Conservation (phyloP, 2,329 filamentous ascomycete genomes). For the Phoma sp. region DNA sequence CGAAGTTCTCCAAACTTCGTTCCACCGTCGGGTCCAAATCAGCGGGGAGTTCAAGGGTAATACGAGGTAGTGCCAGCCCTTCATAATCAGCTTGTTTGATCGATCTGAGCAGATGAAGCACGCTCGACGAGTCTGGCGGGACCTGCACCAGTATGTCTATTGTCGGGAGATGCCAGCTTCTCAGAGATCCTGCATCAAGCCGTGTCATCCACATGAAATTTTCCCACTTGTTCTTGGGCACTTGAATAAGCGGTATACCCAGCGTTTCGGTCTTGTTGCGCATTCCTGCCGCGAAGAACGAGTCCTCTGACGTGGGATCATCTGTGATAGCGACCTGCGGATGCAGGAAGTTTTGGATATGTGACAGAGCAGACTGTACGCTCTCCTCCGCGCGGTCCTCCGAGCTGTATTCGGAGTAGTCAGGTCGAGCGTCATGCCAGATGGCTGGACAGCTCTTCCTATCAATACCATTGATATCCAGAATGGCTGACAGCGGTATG, state of each 20-base stretch:
- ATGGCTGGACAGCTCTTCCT: conserved; percentile 68
- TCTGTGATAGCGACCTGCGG: conserved; percentile 80
- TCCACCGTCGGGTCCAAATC: conserved; percentile 70
- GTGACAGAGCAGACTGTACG: conserved; percentile 68
- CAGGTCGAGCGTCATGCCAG: conserved; percentile 77
- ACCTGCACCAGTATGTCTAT: conserved; percentile 88
- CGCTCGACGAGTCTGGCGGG: conserved; percentile 71
- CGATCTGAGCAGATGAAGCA: conserved; percentile 78
- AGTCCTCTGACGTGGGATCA: conserved; percentile 68
- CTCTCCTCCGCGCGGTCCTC: conserved; percentile 71
- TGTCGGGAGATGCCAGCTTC: conserved; percentile 76
- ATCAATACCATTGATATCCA: conserved; percentile 79
- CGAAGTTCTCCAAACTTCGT: conserved; percentile 66
- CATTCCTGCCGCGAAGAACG: conserved; percentile 68
- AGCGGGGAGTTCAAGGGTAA: conserved; percentile 84
- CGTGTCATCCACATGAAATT: conserved; percentile 78
- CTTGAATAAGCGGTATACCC: conserved; percentile 71
- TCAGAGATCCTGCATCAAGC: conserved; percentile 74
- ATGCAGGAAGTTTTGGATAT: conserved; percentile 75
- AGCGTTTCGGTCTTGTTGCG: conserved; percentile 60
- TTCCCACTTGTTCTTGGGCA: conserved; percentile 69
- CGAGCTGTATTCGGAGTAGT: conserved; percentile 72
- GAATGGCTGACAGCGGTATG: conserved; percentile 71
- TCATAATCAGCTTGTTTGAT: conserved; percentile 77
- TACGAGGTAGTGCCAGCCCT: conserved; percentile 69